Base-by-base conservation (phyloP, 2,329 filamentous ascomycete species). In the Fusarium verrucosum region DNA sequence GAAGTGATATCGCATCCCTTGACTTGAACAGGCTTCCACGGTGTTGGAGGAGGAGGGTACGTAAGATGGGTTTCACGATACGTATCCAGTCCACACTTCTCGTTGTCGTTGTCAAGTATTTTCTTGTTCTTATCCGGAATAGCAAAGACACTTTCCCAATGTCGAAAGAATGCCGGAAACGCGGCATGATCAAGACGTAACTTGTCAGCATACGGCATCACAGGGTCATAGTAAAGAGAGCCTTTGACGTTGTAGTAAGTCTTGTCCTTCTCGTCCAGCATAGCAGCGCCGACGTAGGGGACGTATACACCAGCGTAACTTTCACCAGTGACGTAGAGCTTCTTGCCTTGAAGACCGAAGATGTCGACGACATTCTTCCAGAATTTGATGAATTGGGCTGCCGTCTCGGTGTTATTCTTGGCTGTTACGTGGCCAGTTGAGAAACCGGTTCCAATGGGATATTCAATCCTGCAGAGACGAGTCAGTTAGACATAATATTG, bases 321-420 rank as follows among this genome's bases (percentile, higher is more conserved):
- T 28, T 60, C 57, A 1, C 57, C 57, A 0, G 57, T 60, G 4
- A 60, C 17, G 16, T 45, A 60, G 2, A 60, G 20, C 0, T 60
- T 60, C 9, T 60, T 60, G n/a, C 38, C 46, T 22, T 60, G 57
- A 0, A 60, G 46, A 7, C 55, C 19, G 20, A 60, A 60, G 0
- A 55, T 60, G 3, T 60, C 57, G 7, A 60, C 57, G 7, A 60
- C 23, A 9, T 60, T 60, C 11, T 60, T 60, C 57, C 57, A 60
- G 26, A 35, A 60, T 5, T 32, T n/a, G 20, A 59, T 35, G 16
- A 60, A 60, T 10, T 60, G 54, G 0, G 35, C 46, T 1, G 57
- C 57, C 9, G 57, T 60, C 8, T 60, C 46, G 10, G 45, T 20
- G 40, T 60, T 60, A 23, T 60, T 54, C n/a, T 45, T 49, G 8